Evolutionary conservation across 2,329 filamentous ascomycete species (phyloP), one percentile per base, ranked within the genome.

Genomic region (Pseudogymnoascus verrucosus): DNA sequence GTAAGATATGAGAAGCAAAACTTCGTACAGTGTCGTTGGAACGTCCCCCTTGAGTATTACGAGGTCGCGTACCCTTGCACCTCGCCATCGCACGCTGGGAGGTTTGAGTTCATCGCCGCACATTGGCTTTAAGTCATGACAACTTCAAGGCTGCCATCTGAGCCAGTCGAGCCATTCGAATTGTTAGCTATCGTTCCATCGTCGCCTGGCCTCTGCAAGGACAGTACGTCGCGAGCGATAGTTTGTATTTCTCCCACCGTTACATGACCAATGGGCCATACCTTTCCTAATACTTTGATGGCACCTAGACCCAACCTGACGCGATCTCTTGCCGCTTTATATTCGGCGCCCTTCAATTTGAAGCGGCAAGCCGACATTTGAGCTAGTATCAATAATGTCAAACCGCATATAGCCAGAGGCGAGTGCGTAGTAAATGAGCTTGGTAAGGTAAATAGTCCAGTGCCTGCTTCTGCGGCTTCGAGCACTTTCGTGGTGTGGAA

Each of bases 401-500:
- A 36, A n/a, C 59, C 59, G 12, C 59, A 61, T 37, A 61, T 39
- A 23, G 23, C 1, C 7, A 61, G 59, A n/a, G 59, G 59, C 3
- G 59, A 61, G 37, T 61, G 59, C 5, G 23, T 40, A 8, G 34
- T 61, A n/a, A 61, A 61, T 23, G 59, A 4, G 19, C 16, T 40
- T 23, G 59, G 59, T 23, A 61, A 40, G n/a, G 59, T 61, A 39
- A 61, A 28, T 12, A 61, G 59, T 5, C 26, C 59, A 28, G 37
- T 37, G 12, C 34, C 34, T 23, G 59, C 59, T 39, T 61, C 37
- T 37, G 59, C 59, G 3, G 59, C 59, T 26, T 61, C 59, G 11
- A 61, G 59, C 2, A 40, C 37, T 61, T 61, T 61, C 7, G 59
- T 40, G 10, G 59, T 61, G 19, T 61, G 59, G 34, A 61, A 37